phyloP scores from a whole-genome alignment of 2,329 filamentous ascomycete genomes.

The Beauveria varroae region DNA sequence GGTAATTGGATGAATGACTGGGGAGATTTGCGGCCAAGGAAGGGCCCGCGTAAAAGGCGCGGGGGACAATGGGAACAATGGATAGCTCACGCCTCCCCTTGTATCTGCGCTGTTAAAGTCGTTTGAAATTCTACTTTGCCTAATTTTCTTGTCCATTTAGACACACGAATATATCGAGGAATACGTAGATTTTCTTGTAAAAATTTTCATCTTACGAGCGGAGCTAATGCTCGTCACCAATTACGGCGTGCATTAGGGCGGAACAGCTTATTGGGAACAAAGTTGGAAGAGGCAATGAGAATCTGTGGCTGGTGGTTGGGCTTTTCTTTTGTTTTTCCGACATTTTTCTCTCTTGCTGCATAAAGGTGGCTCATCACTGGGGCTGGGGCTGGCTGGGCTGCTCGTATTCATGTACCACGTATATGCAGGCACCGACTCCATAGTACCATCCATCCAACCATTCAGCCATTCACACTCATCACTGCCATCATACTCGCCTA shows the following conservation, averaged over 20 bases:
- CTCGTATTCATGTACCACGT: conserved; percentile 8
- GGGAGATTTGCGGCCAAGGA: too few species aligned
- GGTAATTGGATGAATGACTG: too few species aligned
- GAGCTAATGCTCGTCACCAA: conserved; percentile 4
- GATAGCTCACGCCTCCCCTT: too few species aligned
- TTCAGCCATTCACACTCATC: neutral
- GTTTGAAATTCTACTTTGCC: neutral
- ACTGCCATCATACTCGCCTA: neutral
- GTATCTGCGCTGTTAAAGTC: too few species aligned
- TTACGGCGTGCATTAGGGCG: conserved; percentile 3
- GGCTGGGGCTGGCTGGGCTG: neutral
- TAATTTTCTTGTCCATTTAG: neutral
- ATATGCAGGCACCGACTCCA: conserved; percentile 9
- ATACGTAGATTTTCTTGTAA: neutral
- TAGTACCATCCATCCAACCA: neutral
- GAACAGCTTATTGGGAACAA: neutral
- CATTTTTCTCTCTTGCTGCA: neutral
- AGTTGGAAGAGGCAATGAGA: neutral
- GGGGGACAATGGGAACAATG: too few species aligned
- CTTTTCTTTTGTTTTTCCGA: neutral
- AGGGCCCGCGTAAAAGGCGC: too few species aligned
- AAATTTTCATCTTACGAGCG: neutral
- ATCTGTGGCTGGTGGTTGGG: conserved; percentile 6
- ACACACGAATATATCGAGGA: neutral
- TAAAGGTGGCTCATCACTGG: neutral